Evolutionary conservation across 345 rosid genomes (phyloP).

Genomic region (Camelina sativa): DNA sequence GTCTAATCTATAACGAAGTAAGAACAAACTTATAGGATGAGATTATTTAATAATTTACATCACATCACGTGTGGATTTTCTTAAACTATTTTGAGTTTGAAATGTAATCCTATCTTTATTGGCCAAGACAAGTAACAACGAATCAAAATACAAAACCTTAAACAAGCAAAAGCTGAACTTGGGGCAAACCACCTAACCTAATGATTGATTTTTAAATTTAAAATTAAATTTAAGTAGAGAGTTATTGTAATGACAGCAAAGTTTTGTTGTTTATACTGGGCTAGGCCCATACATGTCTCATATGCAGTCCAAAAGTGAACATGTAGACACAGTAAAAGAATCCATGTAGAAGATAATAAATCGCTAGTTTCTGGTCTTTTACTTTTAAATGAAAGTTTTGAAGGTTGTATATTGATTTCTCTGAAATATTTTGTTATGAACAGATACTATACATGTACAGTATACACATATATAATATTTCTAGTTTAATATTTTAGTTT

Average conservation of each 20-base stretch:
- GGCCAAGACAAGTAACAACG: constrained; percentile 34
- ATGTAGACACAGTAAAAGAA: neutral
- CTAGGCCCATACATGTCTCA: constrained; percentile 30
- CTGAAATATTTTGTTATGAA: neutral
- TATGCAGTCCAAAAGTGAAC: constrained; percentile 8
- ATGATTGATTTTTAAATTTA: constrained; percentile 15
- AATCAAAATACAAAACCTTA: constrained; percentile 28
- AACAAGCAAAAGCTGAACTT: constrained; percentile 30
- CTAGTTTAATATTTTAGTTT: neutral
- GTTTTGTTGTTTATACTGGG: constrained; percentile 9
- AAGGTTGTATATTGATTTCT: no score
- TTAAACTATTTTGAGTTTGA: constrained; percentile 23
- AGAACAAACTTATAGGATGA: constrained; percentile 5
- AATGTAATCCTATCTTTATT: constrained; percentile 24
- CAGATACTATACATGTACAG: neutral
- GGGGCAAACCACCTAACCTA: constrained; percentile 4
- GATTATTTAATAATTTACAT: constrained; percentile 15
- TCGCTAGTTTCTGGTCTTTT: neutral
- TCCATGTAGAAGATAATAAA: neutral
- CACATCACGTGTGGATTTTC: constrained; percentile 26
- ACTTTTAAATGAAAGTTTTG: neutral
- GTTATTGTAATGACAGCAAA: neutral
- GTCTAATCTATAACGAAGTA: constrained; percentile 15
- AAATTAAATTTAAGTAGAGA: constrained; percentile 7
- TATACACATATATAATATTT: no score